Conservation (phyloP, 75 land plant genomes). For the Pinus albicaulis region DNA sequence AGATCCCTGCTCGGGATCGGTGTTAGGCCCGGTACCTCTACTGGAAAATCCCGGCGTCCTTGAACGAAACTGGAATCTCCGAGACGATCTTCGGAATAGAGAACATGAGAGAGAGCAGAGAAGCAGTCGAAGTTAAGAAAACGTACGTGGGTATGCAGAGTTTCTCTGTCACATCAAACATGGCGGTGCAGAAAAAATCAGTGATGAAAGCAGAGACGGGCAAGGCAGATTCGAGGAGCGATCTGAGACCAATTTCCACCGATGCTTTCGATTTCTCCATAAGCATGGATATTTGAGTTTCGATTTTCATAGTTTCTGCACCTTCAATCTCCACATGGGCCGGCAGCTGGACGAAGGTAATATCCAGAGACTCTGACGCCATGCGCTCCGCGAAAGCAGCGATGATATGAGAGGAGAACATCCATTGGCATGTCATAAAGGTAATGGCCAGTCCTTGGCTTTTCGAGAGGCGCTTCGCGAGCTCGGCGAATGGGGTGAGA, state of each 20-base stretch:
- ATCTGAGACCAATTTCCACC: not conserved
- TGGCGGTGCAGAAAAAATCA: constrained; percentile 23
- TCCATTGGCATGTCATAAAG: not conserved
- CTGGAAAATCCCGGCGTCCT: constrained; percentile 20
- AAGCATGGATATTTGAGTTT: not conserved
- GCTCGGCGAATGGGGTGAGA: constrained; percentile 50
- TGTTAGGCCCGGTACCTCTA: constrained; percentile 40
- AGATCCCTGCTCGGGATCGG: constrained; percentile 25
- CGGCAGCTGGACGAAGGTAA: not conserved
- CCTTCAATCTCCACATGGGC: not conserved
- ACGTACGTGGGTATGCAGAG: constrained; percentile 31
- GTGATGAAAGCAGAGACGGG: constrained; percentile 33
- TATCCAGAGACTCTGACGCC: not conserved
- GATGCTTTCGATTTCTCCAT: not conserved
- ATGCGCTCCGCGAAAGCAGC: not conserved
- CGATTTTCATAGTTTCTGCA: not conserved
- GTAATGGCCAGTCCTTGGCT: constrained; percentile 32
- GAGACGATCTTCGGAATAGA: constrained; percentile 18
- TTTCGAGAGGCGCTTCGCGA: constrained; percentile 43
- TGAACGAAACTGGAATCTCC: constrained; percentile 12
- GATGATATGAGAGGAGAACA: not conserved
- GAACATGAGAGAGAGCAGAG: constrained; percentile 10
- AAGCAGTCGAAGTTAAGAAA: constrained; percentile 27
- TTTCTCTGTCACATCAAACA: constrained; percentile 18
- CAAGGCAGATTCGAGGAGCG: not conserved